Base-by-base conservation (phyloP, 2,329 filamentous ascomycete genomes). In the Epicoccum nigrum region DNA sequence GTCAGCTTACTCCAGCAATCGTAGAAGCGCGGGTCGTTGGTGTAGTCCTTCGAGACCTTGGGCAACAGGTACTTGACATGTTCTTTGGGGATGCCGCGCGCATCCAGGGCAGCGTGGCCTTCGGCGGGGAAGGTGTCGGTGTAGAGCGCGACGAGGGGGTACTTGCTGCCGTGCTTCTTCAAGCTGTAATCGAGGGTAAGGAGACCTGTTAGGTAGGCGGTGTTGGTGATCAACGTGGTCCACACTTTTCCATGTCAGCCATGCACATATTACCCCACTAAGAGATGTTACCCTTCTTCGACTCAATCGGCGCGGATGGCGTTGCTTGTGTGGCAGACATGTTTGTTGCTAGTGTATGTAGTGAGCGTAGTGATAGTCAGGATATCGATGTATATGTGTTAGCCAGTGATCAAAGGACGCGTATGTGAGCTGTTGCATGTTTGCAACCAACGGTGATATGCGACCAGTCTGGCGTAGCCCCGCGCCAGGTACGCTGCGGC, bases 1-100 rank as follows among this genome's bases (percentile, higher is more conserved):
- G 86, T 83, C 21, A 96, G 83, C 76, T 96, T 96, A 73, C 83
- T 89, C 90, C 91, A 96, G 80, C 88, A 92, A 74, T 95, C 90
- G 75, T 90, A 87, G 80, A 96, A 96, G 62, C 92, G 86, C 41
- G 87, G 86, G 73, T 96, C 91, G 55, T 88, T 83, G 64, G 79
- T 82, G 77, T 86, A 95, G 75, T 89, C 86, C 54, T 85, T 86
- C 42, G 77, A 71, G 27, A 79, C 74, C 2, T 81, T 81, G 1
- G 91, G 90, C 9, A 89, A 78, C 31, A 96, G 81, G 72, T 89
- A 89, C 40, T 86, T 83, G 63, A 95, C 86, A 63, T 80, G 83
- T 73, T 88, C 85, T 52, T 83, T 83, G 21, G 85, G 79, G 60
- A 96, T 92, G 43, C 81, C 79, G 58, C 91, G 86, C 6, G 80